These are phyloP conservation scores for Phytophthora ohioensis DNA, from an alignment of 352 stramenopile species.

Conservation along the genomic window DNA sequence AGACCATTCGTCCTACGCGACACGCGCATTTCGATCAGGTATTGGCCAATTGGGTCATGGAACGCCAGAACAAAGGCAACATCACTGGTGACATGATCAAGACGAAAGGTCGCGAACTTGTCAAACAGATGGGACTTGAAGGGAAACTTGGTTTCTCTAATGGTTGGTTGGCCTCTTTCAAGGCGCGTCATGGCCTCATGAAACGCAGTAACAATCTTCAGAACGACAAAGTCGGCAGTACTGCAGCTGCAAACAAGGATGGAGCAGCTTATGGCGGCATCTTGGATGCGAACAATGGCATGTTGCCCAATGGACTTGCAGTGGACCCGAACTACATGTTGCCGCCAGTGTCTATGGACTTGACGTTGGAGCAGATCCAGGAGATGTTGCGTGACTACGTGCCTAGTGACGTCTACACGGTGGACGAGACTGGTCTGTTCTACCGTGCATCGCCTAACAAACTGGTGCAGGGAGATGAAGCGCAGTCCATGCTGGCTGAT, in stretches of 20 bases:
- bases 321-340: constrained; percentile 83
- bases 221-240: constrained; percentile 44
- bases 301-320: constrained; percentile 55
- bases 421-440: constrained; percentile 89
- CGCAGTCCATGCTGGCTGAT: constrained; percentile 75
- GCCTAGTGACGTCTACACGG: constrained; percentile 86
- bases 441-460: constrained; percentile 88
- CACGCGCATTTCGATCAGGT: constrained; percentile 87
- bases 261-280: constrained; percentile 42
- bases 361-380: constrained; percentile 88
- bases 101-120: constrained; percentile 80
- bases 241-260: constrained; percentile 25
- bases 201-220: constrained; percentile 60
- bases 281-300: constrained; percentile 58
- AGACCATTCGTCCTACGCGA: constrained; percentile 84
- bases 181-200: constrained; percentile 84
- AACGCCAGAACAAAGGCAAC: constrained; percentile 89
- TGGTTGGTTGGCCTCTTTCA: constrained; percentile 88
- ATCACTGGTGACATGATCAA: constrained; percentile 93
- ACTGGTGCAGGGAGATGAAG: constrained; percentile 84
- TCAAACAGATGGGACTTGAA: constrained; percentile 86
- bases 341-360: constrained; percentile 80
- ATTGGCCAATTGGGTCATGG: constrained; percentile 91
- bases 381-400: constrained; percentile 85
- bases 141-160: constrained; percentile 89